A percentile compares a stretch with the other conserved stretches of the same genome.
phyloP scores from a whole-genome alignment of 768 basidiomycete genomes.

The Tulasnella sp. region DNA sequence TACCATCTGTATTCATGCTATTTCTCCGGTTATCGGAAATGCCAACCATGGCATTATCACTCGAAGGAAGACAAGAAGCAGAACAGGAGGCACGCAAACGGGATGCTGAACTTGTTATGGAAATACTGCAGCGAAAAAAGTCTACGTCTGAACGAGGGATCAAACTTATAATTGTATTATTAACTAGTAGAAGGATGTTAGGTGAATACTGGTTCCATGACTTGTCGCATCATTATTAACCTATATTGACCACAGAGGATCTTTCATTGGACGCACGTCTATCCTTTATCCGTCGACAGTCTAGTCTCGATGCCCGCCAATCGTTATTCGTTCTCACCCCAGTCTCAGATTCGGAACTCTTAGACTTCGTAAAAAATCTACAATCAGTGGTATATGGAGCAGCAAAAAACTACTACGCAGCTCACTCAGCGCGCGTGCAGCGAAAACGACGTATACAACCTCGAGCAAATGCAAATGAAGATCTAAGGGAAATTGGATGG shows the following conservation, averaged over 20 bases:
- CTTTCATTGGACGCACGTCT: constrained; percentile 67
- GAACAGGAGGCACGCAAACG: constrained; percentile 54
- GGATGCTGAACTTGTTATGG: constrained; percentile 65
- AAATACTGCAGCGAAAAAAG: constrained; percentile 69
- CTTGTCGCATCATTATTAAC: no score
- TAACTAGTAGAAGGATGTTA: constrained; percentile 74
- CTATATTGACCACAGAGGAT: constrained; percentile 61
- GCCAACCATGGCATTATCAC: constrained; percentile 34
- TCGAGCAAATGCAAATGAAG: constrained; percentile 16
- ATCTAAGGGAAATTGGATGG: constrained; percentile 75
- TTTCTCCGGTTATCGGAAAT: constrained; percentile 72
- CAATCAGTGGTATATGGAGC: constrained; percentile 81
- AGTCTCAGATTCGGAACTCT: constrained; percentile 68
- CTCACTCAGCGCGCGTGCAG: constrained; percentile 81
- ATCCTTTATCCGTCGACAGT: constrained; percentile 75
- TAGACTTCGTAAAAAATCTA: constrained; percentile 78
- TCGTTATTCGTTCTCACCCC: constrained; percentile 91
- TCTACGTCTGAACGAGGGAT: constrained; percentile 69
- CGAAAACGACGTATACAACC: constrained; percentile 48
- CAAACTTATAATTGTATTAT: constrained; percentile 84
- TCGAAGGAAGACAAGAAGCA: constrained; percentile 26
- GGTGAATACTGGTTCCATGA: constrained; percentile 50
- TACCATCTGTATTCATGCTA: constrained; percentile 86
- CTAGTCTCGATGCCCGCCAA: constrained; percentile 79
- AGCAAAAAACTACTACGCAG: constrained; percentile 82